Percentiles rank a stretch among this genome's conserved stretches.
phyloP scores from a whole-genome alignment of 2,329 filamentous ascomycete species.

The Exophiala phaeomuriformis region DNA sequence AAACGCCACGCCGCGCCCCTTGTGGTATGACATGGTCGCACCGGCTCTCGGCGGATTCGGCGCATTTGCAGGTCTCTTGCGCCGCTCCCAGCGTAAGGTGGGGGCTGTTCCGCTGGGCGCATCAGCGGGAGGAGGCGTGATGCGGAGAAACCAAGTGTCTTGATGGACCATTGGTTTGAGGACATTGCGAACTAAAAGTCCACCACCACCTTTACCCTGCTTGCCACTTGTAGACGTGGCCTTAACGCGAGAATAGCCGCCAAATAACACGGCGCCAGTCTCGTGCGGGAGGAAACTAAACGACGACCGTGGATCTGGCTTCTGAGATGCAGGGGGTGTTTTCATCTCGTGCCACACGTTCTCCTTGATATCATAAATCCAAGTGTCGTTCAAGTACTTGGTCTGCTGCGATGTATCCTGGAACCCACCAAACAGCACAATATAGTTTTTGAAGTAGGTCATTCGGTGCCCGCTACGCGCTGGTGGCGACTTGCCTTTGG shows the following conservation, averaged over 20 bases:
- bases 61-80: conserved; percentile 85
- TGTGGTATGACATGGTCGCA: conserved; percentile 89
- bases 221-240: conserved; percentile 51
- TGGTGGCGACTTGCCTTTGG: conserved; percentile 66
- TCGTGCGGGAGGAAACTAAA: conserved; percentile 91
- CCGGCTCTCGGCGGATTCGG: conserved; percentile 79
- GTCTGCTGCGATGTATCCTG: conserved; percentile 94
- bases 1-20: conserved; percentile 85
- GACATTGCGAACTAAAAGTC: conserved; percentile 55
- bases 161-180: conserved; percentile 85
- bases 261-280: conserved; percentile 79
- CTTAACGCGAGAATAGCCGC: conserved; percentile 90
- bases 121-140: conserved; percentile 64
- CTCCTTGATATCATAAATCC: conserved; percentile 87
- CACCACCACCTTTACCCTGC: conserved; percentile 52
- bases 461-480: conserved; percentile 89
- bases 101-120: conserved; percentile 60
- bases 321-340: conserved; percentile 69
- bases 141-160: conserved; percentile 86
- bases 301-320: conserved; percentile 83
- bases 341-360: conserved; percentile 76
- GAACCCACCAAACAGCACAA: conserved; percentile 91
- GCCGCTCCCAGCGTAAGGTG: conserved; percentile 77
- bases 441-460: conserved; percentile 96
- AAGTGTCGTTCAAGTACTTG: conserved; percentile 86